Percentiles rank a stretch among this genome's conserved stretches.
phyloP scores from a whole-genome alignment of 306 rosid species.

The Pyrus bretschneideri region DNA sequence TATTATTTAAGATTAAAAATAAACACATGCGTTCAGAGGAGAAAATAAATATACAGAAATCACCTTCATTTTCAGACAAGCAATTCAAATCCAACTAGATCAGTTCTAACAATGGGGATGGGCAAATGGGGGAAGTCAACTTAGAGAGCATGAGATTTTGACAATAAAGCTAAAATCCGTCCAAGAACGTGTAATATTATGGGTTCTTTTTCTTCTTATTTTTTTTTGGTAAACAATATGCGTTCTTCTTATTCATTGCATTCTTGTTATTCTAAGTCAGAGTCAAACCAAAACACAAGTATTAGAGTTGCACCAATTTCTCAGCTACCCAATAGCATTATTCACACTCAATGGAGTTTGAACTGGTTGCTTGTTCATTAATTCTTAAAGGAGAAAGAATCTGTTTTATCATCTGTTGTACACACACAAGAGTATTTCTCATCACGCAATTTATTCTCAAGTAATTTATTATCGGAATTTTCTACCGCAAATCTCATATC shows the following conservation, averaged over 20 bases:
- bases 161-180: background rate
- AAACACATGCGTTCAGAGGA: too few relatives aligned
- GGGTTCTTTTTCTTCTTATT: background rate
- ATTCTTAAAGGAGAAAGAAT: background rate
- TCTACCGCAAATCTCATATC: too few relatives aligned
- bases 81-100: background rate
- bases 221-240: too few relatives aligned
- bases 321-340: background rate
- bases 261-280: background rate
- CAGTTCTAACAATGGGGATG: background rate
- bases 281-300: background rate
- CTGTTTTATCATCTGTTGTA: background rate
- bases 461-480: too few relatives aligned
- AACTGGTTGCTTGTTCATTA: background rate
- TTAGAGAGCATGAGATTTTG: background rate
- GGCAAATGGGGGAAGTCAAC: background rate
- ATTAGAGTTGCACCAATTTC: slow-evolving; percentile 1
- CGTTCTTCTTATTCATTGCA: too few relatives aligned
- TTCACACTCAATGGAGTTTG: background rate
- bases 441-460: background rate
- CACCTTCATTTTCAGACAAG: too few relatives aligned
- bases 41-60: background rate
- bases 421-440: too few relatives aligned
- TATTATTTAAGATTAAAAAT: too few relatives aligned
- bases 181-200: background rate